Evolutionary conservation across 495 filamentous ascomycete genomes (phyloP).

Genomic region (Penicillium cosmopolitanum): DNA sequence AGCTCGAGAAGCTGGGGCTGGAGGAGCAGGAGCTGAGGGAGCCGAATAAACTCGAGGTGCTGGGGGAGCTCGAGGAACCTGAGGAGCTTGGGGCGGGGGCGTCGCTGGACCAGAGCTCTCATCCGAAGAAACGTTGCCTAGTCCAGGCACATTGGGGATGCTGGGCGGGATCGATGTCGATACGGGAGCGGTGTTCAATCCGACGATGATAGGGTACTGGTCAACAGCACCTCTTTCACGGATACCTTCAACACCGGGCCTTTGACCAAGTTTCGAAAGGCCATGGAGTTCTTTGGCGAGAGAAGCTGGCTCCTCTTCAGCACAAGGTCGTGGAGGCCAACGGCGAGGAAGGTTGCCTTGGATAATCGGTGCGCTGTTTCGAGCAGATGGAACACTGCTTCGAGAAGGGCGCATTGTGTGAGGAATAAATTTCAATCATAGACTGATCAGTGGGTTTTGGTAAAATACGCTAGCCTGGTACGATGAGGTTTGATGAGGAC

Average conservation of each 20-base stretch:
- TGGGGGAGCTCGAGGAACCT: not conserved
- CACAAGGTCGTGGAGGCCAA: constrained; percentile 47
- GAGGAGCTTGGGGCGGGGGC: constrained; percentile 29
- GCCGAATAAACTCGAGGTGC: no score
- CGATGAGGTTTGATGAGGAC: constrained; percentile 20
- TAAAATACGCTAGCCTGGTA: constrained; percentile 23
- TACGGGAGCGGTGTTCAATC: constrained; percentile 26
- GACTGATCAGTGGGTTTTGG: constrained; percentile 2
- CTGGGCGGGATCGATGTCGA: constrained; percentile 18
- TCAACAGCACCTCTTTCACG: constrained; percentile 47
- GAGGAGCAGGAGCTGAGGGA: no score
- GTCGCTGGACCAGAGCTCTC: constrained; percentile 41
- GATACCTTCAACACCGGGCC: constrained; percentile 43
- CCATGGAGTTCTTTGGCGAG: constrained; percentile 47
- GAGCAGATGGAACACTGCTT: constrained; percentile 18
- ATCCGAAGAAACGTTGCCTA: constrained; percentile 38
- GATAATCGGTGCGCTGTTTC: not conserved
- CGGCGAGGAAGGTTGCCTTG: constrained; percentile 25
- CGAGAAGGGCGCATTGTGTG: constrained; percentile 34
- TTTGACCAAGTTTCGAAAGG: constrained; percentile 35
- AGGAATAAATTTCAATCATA: constrained; percentile 16
- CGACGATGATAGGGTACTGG: constrained; percentile 49
- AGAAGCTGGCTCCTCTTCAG: constrained; percentile 48
- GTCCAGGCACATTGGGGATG: constrained; percentile 17
- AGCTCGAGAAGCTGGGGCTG: no score